phyloP scores from a whole-genome alignment of 2,329 filamentous ascomycete genomes.

The Pseudopyricularia javanii region DNA sequence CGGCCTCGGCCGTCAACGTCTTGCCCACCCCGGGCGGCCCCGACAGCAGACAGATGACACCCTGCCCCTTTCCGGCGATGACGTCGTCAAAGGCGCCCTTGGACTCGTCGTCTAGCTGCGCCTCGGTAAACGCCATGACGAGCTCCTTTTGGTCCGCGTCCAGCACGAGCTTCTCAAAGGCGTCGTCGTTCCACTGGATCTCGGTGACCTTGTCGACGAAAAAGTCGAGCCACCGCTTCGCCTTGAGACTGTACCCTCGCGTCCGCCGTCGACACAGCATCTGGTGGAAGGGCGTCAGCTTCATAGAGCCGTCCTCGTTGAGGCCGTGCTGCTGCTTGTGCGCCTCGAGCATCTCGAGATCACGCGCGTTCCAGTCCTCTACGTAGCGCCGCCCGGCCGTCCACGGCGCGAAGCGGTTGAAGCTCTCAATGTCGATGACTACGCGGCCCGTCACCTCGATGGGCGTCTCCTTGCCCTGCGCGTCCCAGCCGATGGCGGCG shows the following conservation, averaged over 20 bases:
- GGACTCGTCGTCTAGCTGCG: constrained; percentile 25
- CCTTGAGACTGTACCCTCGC: constrained; percentile 35
- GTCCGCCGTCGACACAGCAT: constrained; percentile 18
- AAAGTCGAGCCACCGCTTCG: constrained; percentile 36
- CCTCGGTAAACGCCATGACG: constrained; percentile 35
- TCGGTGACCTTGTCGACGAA: constrained; percentile 30
- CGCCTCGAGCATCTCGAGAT: constrained; percentile 16
- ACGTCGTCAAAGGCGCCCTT: constrained; percentile 31
- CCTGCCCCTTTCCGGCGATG: constrained; percentile 37
- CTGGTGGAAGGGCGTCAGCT: constrained; percentile 18
- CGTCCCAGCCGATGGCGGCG: constrained; percentile 21
- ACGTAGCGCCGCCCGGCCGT: constrained; percentile 12
- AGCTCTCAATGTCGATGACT: constrained; percentile 24
- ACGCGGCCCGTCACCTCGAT: constrained; percentile 21
- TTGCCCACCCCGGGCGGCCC: constrained; percentile 23
- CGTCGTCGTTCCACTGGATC: constrained; percentile 33
- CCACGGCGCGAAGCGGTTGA: constrained; percentile 22
- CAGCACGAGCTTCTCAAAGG: constrained; percentile 36
- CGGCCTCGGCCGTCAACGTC: constrained; percentile 28
- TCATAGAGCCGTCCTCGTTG: constrained; percentile 10
- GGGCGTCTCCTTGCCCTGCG: constrained; percentile 18
- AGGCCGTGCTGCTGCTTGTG: constrained; percentile 10
- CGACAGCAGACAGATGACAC: constrained; percentile 20
- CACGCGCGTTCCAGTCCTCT: constrained; percentile 19
- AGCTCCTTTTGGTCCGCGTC: constrained; percentile 36